Evolutionary conservation across 345 rosid genomes (phyloP).

Genomic region (Lumnitzera littorea): DNA sequence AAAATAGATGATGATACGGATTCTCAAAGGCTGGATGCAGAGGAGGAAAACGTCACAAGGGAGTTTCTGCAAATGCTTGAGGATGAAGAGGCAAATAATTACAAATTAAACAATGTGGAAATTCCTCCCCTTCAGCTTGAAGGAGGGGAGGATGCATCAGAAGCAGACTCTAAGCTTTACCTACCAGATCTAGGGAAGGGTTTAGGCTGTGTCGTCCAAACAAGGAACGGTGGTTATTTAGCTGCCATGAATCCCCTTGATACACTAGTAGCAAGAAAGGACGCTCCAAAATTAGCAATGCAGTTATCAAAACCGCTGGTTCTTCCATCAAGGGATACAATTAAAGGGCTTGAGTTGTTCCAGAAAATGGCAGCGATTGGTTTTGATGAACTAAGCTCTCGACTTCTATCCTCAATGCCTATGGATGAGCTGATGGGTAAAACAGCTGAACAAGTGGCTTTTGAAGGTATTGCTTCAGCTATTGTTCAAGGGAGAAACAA

Average conservation of each 20-base stretch:
- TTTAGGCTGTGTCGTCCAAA: conserved; percentile 78
- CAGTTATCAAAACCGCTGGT: conserved; percentile 81
- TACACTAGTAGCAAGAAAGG: conserved; percentile 49
- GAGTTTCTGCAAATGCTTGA: conserved; percentile 91
- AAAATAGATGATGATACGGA: conserved; percentile 39
- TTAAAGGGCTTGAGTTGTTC: conserved; percentile 62
- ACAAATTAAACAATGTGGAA: conserved; percentile 32
- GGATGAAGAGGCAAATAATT: conserved; percentile 38
- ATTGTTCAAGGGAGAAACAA: conserved; percentile 90
- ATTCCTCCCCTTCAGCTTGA: conserved; percentile 44
- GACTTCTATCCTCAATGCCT: conserved; percentile 54
- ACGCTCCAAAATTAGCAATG: conserved; percentile 82
- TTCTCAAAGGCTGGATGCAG: conserved; percentile 66
- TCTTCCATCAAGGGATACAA: conserved; percentile 23
- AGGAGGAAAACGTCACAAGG: conserved; percentile 72
- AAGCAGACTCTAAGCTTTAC: conserved; percentile 45
- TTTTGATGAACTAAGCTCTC: conserved; percentile 51
- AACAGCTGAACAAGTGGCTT: conserved; percentile 94
- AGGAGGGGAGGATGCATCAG: conserved; percentile 29
- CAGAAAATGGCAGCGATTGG: conserved; percentile 64
- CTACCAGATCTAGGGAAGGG: conserved; percentile 87
- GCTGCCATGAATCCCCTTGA: conserved; percentile 86
- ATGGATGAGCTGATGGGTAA: conserved; percentile 80
- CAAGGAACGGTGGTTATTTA: conserved; percentile 84
- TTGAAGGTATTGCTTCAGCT: conserved; percentile 92